Conservation (phyloP, 805 yeast species). For the Candida peoriensis region DNA sequence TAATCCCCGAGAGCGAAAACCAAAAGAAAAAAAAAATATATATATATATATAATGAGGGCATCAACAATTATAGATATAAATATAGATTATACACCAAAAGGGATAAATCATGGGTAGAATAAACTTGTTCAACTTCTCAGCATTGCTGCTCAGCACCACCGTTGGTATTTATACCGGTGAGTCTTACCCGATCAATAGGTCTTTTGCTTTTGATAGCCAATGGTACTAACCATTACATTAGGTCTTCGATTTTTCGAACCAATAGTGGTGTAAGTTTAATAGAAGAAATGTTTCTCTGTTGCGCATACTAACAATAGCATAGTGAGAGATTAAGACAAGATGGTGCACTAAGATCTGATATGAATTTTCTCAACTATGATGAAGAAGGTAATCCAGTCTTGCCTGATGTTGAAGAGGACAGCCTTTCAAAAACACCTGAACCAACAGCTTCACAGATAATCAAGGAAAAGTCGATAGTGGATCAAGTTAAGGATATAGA, state of each 20-base stretch:
- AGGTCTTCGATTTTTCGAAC: constrained; percentile 69
- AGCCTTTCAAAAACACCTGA: constrained; percentile 4
- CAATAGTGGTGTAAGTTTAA: constrained; percentile 57
- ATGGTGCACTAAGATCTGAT: constrained; percentile 60
- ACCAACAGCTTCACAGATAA: background rate
- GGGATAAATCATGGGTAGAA: too few species aligned
- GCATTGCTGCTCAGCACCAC: constrained; percentile 21
- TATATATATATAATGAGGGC: too few species aligned
- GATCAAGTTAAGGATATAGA: constrained; percentile 4
- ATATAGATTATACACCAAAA: too few species aligned
- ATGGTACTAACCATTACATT: background rate
- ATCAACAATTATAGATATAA: too few species aligned
- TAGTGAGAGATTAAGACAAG: constrained; percentile 59
- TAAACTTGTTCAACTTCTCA: constrained; percentile 25
- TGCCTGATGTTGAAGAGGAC: constrained; percentile 17
- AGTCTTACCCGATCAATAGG: constrained; percentile 3
- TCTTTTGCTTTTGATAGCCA: background rate
- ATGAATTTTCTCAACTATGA: constrained; percentile 52
- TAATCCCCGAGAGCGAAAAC: too few species aligned
- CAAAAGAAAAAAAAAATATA: too few species aligned
- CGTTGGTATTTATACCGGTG: constrained; percentile 42
- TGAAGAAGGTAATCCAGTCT: constrained; percentile 33
- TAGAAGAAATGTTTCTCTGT: background rate
- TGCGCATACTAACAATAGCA: constrained; percentile 5
- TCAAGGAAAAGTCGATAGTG: background rate